A percentile compares a stretch with the other conserved stretches of the same genome.
Evolutionary conservation across 2,329 filamentous ascomycete genomes (phyloP).

Genomic region (Rugonectria rugulosa): DNA sequence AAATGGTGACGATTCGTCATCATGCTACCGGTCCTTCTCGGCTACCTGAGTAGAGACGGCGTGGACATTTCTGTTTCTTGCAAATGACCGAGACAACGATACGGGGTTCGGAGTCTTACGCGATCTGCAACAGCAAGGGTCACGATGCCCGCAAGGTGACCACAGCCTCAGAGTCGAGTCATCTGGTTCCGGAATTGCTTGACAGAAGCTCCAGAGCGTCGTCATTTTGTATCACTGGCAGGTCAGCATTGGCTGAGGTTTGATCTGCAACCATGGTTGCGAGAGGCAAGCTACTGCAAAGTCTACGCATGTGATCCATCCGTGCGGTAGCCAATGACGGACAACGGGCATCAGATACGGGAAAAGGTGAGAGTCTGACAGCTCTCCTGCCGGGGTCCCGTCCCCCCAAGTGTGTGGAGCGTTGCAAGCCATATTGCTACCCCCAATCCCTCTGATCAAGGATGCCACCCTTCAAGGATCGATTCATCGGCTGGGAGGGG

Average conservation of each 20-base stretch:
- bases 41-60: slow-evolving; percentile 1
- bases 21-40: slow-evolving; percentile 2
- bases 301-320: slow-evolving; percentile 35
- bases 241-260: slow-evolving; percentile 1
- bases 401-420: not conserved
- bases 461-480: slow-evolving; percentile 11
- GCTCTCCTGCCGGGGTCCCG: not conserved
- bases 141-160: not conserved
- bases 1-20: slow-evolving; percentile 14
- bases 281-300: slow-evolving; percentile 18
- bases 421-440: not conserved
- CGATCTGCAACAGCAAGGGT: slow-evolving; percentile 6
- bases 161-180: slow-evolving; percentile 4
- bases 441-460: not conserved
- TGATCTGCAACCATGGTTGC: slow-evolving; percentile 13
- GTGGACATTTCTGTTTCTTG: slow-evolving; percentile 1
- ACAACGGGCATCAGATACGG: slow-evolving; percentile 17
- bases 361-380: slow-evolving; percentile 6
- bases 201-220: slow-evolving; percentile 3
- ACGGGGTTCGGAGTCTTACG: slow-evolving; percentile 8
- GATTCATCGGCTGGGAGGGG: slow-evolving; percentile 1
- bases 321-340: slow-evolving; percentile 35
- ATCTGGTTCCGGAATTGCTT: not conserved
- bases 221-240: slow-evolving; percentile 6
- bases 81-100: not conserved